These are phyloP conservation scores for Alloteropsis semialata DNA, from an alignment of 176 grass and related monocot species.

Conservation along the genomic window DNA sequence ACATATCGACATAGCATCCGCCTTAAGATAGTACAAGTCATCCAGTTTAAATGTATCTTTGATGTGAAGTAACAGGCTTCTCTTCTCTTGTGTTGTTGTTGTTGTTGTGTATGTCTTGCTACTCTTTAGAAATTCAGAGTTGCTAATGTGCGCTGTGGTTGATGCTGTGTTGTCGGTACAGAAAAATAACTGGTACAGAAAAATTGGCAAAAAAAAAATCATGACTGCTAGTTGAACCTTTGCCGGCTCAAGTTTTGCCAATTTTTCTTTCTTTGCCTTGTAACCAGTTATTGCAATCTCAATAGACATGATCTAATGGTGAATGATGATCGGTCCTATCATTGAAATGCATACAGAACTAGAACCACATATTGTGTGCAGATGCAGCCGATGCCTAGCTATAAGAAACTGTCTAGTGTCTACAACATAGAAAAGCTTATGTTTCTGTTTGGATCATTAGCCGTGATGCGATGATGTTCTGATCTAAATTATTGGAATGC, in stretches of 20 bases:
- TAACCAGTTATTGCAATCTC: background rate
- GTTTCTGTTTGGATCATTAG: background rate
- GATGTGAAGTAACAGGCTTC: background rate
- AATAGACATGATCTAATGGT: background rate
- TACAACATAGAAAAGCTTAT: background rate
- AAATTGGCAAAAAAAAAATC: background rate
- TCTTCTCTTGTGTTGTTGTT: too few relatives aligned
- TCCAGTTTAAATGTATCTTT: background rate
- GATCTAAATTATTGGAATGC: slow-evolving; percentile 2
- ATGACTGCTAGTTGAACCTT: background rate
- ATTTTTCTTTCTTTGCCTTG: background rate
- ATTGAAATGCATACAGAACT: background rate
- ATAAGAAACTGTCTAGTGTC: background rate
- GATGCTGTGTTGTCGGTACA: background rate
- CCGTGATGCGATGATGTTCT: background rate
- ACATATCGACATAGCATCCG: background rate
- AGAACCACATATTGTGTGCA: background rate
- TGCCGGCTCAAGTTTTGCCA: background rate
- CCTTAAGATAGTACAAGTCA: background rate
- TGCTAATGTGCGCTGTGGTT: background rate
- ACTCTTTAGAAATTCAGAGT: background rate
- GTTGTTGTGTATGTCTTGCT: background rate
- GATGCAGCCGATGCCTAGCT: background rate
- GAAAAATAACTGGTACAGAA: background rate
- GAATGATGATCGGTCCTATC: background rate